Conservation (phyloP, 2,329 filamentous ascomycete species). For the Fusarium equiseti region DNA sequence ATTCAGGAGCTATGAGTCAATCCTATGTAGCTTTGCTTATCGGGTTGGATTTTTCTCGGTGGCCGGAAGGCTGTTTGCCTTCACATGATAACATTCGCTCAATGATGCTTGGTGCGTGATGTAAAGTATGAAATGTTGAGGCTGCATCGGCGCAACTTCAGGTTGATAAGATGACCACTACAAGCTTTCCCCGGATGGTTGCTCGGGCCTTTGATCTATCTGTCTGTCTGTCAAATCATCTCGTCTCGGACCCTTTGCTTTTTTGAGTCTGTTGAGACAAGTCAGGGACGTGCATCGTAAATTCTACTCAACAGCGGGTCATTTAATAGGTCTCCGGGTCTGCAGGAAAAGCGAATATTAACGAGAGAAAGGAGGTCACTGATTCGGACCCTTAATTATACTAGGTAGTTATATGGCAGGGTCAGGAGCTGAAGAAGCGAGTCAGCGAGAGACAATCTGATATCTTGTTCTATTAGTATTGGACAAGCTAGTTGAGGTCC, state of each 20-base stretch:
- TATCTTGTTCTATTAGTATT: not conserved
- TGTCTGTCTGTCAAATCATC: not conserved
- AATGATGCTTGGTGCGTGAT: not conserved
- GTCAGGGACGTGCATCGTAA: conserved; percentile 3
- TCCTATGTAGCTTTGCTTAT: not conserved
- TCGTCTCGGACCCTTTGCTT: conserved; percentile 4
- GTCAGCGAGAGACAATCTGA: not conserved
- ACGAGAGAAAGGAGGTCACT: conserved; percentile 4
- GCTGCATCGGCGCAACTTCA: not conserved
- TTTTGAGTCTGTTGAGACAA: conserved; percentile 3
- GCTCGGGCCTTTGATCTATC: not conserved
- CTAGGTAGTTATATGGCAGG: not conserved
- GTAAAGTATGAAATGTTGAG: not conserved
- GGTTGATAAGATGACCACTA: not conserved
- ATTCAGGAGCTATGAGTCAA: not conserved
- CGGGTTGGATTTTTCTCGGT: not conserved
- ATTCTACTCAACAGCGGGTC: not conserved
- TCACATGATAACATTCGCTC: not conserved
- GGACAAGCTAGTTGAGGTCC: not conserved
- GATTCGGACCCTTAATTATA: not conserved
- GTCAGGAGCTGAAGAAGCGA: not conserved
- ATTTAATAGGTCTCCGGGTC: not conserved
- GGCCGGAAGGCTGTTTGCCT: not conserved
- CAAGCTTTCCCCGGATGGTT: not conserved
- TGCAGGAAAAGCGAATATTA: not conserved